Evolutionary conservation across 2,329 filamentous ascomycete species (phyloP), one percentile per base, ranked within the genome.

Genomic region (Exophiala sideris): DNA sequence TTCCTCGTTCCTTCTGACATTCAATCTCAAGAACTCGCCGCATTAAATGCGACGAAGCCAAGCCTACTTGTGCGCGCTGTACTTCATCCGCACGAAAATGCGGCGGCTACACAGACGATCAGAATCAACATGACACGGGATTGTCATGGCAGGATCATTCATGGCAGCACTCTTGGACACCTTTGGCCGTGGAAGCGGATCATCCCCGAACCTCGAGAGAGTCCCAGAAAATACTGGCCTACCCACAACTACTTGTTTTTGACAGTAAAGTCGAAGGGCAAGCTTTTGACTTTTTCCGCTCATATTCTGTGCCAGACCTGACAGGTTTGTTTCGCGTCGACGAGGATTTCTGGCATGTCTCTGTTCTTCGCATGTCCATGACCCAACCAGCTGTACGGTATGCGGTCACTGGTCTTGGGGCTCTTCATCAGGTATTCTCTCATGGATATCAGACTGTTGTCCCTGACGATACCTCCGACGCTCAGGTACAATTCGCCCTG

Each of bases 41-140:
- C 11, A 45, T 52, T 34, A 52, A 52, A 24, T 52, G 50, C 20
- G 50, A 52, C 7, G 50, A 52, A 46, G 50, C 21, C 9, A 52
- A 52, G 20, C 50, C 50, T 10, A 41, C 39, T n/a, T 52, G 50
- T 34, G 40, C 10, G 21, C 21, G 50, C 24, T 52, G 50, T 29
- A 20, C n/a, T 5, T 38, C 42, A n/a, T 36, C 50, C 1, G 50
- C 42, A 14, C 50, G 50, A 11, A 52, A 33, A 11, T 52, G 50
- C 24, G 50, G 44, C 16, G 50, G 50, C 14, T 52, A 52, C 20
- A 14, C 46, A 14, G 18, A 41, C 20, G 18, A 46, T 34, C 20
- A 42, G 38, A 33, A 21, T 21, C 35, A 8, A 14, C 50, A 16
- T 33, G 10, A 41, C 20, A n/a, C 41, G 5, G 41, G 41, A 24